A percentile compares a stretch with the other conserved stretches of the same genome.
phyloP scores from a whole-genome alignment of 495 filamentous ascomycete genomes.

The Neurospora sp. region DNA sequence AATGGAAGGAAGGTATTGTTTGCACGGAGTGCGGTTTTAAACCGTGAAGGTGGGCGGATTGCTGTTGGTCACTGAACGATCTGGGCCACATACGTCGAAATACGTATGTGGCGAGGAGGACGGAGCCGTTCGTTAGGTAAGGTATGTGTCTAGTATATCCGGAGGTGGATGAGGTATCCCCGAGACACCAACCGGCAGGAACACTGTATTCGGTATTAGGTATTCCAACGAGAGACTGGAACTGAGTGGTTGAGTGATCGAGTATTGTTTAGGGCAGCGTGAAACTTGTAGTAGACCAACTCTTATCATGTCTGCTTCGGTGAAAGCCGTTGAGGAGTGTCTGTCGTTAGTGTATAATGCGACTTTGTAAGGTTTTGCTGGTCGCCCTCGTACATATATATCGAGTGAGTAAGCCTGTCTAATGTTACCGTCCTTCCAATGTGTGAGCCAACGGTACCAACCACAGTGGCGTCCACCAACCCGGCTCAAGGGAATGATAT shows the following conservation, averaged over 20 bases:
- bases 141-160: not conserved
- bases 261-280: not conserved
- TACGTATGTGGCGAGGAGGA: not conserved
- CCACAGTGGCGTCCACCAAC: not conserved
- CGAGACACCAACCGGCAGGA: not conserved
- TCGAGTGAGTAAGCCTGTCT: not conserved
- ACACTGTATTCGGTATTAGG: not conserved
- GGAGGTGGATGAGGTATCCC: not conserved
- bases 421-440: not conserved
- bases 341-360: not conserved
- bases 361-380: not conserved
- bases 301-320: not conserved
- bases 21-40: too few relatives aligned
- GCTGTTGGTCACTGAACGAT: not conserved
- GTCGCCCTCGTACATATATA: not conserved
- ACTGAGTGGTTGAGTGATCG: not conserved
- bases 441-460: not conserved
- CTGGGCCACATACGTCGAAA: not conserved
- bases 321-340: not conserved
- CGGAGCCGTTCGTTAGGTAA: not conserved
- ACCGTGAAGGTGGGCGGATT: too few relatives aligned
- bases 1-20: too few relatives aligned
- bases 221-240: not conserved
- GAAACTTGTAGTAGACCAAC: not conserved
- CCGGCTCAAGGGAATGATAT: not conserved